Conservation (phyloP, 1,139 yeast genomes). For the Candida sp. region DNA sequence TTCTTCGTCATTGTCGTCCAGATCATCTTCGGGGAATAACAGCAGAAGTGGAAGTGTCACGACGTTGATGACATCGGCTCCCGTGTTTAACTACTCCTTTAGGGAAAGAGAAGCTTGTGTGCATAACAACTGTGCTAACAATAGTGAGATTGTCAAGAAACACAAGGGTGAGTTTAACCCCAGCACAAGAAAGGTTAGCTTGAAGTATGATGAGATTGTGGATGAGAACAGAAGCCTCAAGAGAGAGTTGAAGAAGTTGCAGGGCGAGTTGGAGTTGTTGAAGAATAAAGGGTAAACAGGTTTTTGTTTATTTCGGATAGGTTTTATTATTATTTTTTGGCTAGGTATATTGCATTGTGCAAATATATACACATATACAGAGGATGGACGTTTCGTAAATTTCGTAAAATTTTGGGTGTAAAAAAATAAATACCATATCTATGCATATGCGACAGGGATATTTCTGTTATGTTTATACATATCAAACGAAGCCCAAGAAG, state of each 20-base stretch:
- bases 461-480: neutral
- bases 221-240: slow-evolving; percentile 16
- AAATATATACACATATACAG: neutral
- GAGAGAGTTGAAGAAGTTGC: slow-evolving; percentile 13
- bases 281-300: neutral
- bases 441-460: neutral
- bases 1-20: slow-evolving; percentile 15
- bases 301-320: neutral
- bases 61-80: slow-evolving; percentile 5
- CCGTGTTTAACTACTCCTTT: slow-evolving; percentile 6
- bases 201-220: slow-evolving; percentile 14
- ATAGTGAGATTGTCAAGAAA: slow-evolving; percentile 9
- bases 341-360: neutral
- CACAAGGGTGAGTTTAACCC: slow-evolving; percentile 7
- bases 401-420: neutral
- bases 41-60: slow-evolving; percentile 7
- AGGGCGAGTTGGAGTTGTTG: slow-evolving; percentile 10
- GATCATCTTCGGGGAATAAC: neutral
- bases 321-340: neutral
- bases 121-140: neutral
- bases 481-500: neutral
- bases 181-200: slow-evolving; percentile 9
- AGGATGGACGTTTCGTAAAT: neutral
- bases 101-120: slow-evolving; percentile 1
- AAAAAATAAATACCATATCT: neutral